Evolutionary conservation across 495 filamentous ascomycete species (phyloP).

Genomic region (Aspergillus steynii): DNA sequence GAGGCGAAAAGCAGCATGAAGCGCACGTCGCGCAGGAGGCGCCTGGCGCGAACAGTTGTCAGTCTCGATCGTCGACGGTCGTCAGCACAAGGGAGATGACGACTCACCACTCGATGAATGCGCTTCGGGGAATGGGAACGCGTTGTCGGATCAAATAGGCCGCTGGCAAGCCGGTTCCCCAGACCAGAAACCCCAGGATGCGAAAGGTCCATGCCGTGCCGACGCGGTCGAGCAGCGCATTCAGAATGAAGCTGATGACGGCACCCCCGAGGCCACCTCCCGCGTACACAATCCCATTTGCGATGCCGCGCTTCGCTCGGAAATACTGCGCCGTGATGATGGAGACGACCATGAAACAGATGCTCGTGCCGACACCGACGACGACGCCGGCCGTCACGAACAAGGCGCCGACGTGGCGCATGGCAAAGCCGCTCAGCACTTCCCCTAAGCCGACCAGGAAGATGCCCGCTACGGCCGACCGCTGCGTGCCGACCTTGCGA

Average conservation of each 20-base stretch:
- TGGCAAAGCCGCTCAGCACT: slow-evolving; percentile 51
- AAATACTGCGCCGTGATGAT: slow-evolving; percentile 57
- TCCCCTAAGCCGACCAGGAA: slow-evolving; percentile 47
- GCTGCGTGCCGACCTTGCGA: slow-evolving; percentile 46
- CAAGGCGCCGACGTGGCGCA: slow-evolving; percentile 48
- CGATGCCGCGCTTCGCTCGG: slow-evolving; percentile 51
- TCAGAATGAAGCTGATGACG: slow-evolving; percentile 48
- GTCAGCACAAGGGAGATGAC: background rate
- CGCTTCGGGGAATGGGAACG: slow-evolving; percentile 37
- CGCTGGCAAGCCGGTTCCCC: slow-evolving; percentile 54
- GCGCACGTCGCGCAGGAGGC: slow-evolving; percentile 48
- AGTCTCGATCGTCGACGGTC: background rate
- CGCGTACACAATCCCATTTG: slow-evolving; percentile 57
- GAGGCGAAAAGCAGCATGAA: slow-evolving; percentile 54
- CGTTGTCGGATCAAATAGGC: slow-evolving; percentile 59
- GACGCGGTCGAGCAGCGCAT: slow-evolving; percentile 45
- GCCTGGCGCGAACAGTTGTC: slow-evolving; percentile 23
- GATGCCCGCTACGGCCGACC: slow-evolving; percentile 46
- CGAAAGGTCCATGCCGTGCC: slow-evolving; percentile 58
- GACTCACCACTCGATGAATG: slow-evolving; percentile 52
- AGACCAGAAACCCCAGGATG: slow-evolving; percentile 47
- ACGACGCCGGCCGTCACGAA: slow-evolving; percentile 57
- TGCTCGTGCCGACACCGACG: slow-evolving; percentile 50
- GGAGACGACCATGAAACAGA: slow-evolving; percentile 41
- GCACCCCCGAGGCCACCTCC: slow-evolving; percentile 56